Conservation (phyloP, 106 monocot genomes). For the Dioscorea dumetorum region DNA sequence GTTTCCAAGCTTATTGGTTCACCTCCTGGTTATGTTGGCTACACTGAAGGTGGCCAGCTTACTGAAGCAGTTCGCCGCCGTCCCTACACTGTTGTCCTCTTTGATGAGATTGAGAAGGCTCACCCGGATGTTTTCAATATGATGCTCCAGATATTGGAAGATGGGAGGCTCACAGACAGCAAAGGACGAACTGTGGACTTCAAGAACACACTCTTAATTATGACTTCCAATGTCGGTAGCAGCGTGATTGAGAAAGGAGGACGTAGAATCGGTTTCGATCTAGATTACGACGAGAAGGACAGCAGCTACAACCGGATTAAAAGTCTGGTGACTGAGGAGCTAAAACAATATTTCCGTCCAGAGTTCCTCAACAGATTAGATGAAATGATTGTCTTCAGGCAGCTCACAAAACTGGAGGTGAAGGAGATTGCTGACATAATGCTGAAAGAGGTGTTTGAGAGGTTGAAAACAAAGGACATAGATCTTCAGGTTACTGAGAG, state of each 20-base stretch:
- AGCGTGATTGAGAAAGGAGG: constrained; percentile 80
- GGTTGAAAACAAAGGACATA: constrained; percentile 50
- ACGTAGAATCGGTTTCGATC: constrained; percentile 64
- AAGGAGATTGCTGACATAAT: constrained; percentile 75
- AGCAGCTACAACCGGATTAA: constrained; percentile 69
- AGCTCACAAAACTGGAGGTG: constrained; percentile 67
- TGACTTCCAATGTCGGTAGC: constrained; percentile 77
- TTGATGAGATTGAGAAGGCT: constrained; percentile 76
- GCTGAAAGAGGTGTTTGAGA: constrained; percentile 63
- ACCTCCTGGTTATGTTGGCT: constrained; percentile 70
- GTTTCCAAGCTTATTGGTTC: constrained; percentile 73
- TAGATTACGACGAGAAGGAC: constrained; percentile 67
- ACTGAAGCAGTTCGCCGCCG: constrained; percentile 66
- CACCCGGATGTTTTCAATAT: constrained; percentile 84
- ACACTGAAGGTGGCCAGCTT: constrained; percentile 72
- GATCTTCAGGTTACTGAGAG: constrained; percentile 62
- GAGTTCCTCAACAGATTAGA: constrained; percentile 77
- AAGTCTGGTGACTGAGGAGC: constrained; percentile 64
- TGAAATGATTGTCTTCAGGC: constrained; percentile 80
- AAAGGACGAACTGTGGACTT: constrained; percentile 76
- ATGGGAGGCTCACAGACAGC: constrained; percentile 68
- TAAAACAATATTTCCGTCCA: constrained; percentile 72
- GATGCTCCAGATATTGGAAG: constrained; percentile 81
- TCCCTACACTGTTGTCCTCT: constrained; percentile 71
- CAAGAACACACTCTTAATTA: constrained; percentile 71